phyloP scores from a whole-genome alignment of 148 eudicot species.

The Polygonum aviculare region DNA sequence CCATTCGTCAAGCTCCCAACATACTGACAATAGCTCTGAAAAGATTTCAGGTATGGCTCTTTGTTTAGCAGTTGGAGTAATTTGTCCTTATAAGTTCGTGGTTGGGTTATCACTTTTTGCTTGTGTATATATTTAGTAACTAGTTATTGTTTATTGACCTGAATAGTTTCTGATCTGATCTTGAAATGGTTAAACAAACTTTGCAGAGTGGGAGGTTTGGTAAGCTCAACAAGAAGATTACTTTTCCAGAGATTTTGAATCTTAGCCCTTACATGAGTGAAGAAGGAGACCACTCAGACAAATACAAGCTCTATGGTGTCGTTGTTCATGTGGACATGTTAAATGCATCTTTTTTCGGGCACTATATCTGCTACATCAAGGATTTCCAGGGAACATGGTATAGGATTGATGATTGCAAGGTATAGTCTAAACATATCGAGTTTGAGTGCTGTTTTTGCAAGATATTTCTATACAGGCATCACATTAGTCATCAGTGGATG shows the following conservation, averaged over 20 bases:
- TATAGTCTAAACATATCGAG: slow-evolving; percentile 14
- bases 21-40: slow-evolving; percentile 87
- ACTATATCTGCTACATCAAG: slow-evolving; percentile 79
- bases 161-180: not conserved
- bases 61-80: not conserved
- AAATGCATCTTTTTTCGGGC: slow-evolving; percentile 92
- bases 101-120: not conserved
- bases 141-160: not conserved
- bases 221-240: slow-evolving; percentile 81
- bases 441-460: not conserved
- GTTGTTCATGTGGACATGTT: slow-evolving; percentile 95
- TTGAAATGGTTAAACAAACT: not conserved
- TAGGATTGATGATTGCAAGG: slow-evolving; percentile 91
- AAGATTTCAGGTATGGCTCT: slow-evolving; percentile 72
- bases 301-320: slow-evolving; percentile 75
- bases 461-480: not conserved
- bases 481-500: not conserved
- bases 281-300: slow-evolving; percentile 44
- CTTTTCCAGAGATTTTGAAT: slow-evolving; percentile 68
- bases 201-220: slow-evolving; percentile 94
- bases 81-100: not conserved
- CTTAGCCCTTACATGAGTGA: slow-evolving; percentile 84
- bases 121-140: not conserved
- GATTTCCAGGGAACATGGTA: slow-evolving; percentile 82
- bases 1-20: slow-evolving; percentile 66